These are phyloP conservation scores for Aspergillus neoniger DNA, from an alignment of 2,329 filamentous ascomycete genomes.

Conservation along the genomic window DNA sequence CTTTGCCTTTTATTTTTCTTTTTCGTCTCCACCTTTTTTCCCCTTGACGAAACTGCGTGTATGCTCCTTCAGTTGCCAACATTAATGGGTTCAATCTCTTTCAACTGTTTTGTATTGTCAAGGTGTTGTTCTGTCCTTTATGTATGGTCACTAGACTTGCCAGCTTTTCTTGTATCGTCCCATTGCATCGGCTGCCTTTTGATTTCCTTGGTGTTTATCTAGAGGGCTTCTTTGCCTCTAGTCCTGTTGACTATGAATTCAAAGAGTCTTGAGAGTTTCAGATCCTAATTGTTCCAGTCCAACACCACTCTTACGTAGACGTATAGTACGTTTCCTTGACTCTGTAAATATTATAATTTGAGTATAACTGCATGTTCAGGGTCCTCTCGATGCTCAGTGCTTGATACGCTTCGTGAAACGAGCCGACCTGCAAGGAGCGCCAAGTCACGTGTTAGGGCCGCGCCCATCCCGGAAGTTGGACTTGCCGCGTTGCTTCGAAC, in stretches of 20 bases:
- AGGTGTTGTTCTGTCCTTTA: constrained; percentile 30
- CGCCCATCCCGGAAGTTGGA: constrained; percentile 9
- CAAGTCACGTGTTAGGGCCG: constrained; percentile 14
- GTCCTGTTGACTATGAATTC: neutral
- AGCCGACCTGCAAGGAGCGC: constrained; percentile 4
- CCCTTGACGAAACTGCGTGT: constrained; percentile 28
- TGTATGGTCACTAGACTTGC: constrained; percentile 31
- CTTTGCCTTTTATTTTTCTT: constrained; percentile 21
- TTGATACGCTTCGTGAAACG: neutral
- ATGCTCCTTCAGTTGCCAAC: constrained; percentile 32
- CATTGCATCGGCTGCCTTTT: constrained; percentile 4
- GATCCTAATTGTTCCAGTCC: too few relatives aligned
- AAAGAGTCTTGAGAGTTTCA: neutral
- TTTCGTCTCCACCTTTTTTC: constrained; percentile 19
- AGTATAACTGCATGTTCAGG: neutral
- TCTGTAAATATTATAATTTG: neutral
- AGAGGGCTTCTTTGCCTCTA: neutral
- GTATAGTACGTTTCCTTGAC: neutral
- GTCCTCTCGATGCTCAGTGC: too few relatives aligned
- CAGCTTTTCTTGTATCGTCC: constrained; percentile 26
- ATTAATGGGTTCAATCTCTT: constrained; percentile 40
- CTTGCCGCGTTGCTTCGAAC: constrained; percentile 2
- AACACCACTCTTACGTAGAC: too few relatives aligned
- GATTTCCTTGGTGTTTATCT: constrained; percentile 14
- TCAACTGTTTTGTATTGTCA: constrained; percentile 34